Conservation (phyloP, 2,329 filamentous ascomycete species). For the Cadophora luteo-olivacea region DNA sequence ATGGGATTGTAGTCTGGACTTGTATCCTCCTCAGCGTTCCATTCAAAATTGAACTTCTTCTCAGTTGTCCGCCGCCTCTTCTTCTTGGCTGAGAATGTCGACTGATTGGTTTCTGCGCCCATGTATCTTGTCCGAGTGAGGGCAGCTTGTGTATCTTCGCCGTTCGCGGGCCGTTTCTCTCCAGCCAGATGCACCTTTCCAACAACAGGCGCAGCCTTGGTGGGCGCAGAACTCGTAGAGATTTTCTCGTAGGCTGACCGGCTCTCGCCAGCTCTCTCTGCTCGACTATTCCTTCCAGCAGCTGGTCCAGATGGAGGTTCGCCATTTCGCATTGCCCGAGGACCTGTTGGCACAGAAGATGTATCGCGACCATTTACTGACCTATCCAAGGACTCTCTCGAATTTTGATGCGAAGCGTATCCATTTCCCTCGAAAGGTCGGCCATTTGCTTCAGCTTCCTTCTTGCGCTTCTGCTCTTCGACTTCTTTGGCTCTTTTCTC, state of each 20-base stretch:
- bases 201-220: slow-evolving; percentile 37
- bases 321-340: slow-evolving; percentile 67
- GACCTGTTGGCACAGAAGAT: slow-evolving; percentile 69
- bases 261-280: slow-evolving; percentile 18
- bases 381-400: slow-evolving; percentile 33
- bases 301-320: slow-evolving; percentile 55
- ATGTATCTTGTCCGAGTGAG: slow-evolving; percentile 85
- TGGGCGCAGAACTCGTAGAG: slow-evolving; percentile 34
- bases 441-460: slow-evolving; percentile 41
- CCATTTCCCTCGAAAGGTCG: slow-evolving; percentile 35
- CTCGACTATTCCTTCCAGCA: slow-evolving; percentile 36
- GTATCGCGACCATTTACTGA: slow-evolving; percentile 39
- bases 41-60: slow-evolving; percentile 99
- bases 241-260: slow-evolving; percentile 7
- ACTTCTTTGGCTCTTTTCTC: slow-evolving; percentile 79
- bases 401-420: slow-evolving; percentile 36
- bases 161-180: slow-evolving; percentile 47
- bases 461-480: slow-evolving; percentile 63
- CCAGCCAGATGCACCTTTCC: slow-evolving; percentile 45
- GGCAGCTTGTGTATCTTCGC: slow-evolving; percentile 73
- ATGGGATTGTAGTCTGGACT: slow-evolving; percentile 82
- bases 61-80: slow-evolving; percentile 92
- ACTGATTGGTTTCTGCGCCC: slow-evolving; percentile 85
- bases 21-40: slow-evolving; percentile 95
- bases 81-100: slow-evolving; percentile 93